These are phyloP conservation scores for Sabuloglossum arenarium DNA, from an alignment of 495 filamentous ascomycete genomes.

Conservation along the genomic window DNA sequence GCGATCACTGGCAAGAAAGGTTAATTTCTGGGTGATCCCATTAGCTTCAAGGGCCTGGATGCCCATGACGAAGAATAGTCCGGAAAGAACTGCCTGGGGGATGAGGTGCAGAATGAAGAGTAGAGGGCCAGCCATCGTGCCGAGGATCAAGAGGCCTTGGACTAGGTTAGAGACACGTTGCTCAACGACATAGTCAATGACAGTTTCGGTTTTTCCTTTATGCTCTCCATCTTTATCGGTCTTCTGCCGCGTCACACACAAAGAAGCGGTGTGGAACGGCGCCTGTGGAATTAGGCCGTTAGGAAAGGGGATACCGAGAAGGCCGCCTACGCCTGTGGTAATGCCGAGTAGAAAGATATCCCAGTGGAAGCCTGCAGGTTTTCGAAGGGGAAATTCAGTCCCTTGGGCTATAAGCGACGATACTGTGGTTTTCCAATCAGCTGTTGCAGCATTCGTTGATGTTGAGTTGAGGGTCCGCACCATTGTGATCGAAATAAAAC, in stretches of 20 bases:
- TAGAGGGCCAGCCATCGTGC: conserved; percentile 74
- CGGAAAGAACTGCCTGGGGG: conserved; percentile 71
- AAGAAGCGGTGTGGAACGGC: conserved; percentile 74
- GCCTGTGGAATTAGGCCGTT: conserved; percentile 84
- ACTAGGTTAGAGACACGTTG: conserved; percentile 75
- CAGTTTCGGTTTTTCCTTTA: conserved; percentile 32
- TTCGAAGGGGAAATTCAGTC: conserved; percentile 74
- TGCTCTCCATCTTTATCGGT: conserved; percentile 29
- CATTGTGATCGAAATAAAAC: conserved; percentile 85
- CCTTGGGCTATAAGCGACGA: conserved; percentile 61
- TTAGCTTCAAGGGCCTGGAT: conserved; percentile 63
- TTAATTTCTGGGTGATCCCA: conserved; percentile 61
- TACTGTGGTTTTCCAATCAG: background rate
- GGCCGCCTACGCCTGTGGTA: conserved; percentile 64
- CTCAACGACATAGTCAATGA: conserved; percentile 62
- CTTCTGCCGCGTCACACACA: conserved; percentile 52
- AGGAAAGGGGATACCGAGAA: conserved; percentile 75
- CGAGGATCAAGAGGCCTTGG: conserved; percentile 64
- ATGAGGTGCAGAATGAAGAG: conserved; percentile 68
- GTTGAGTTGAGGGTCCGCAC: background rate
- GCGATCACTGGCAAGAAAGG: conserved; percentile 52
- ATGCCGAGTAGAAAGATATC: conserved; percentile 80
- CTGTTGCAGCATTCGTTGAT: background rate
- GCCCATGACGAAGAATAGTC: conserved; percentile 91
- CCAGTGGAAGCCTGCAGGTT: conserved; percentile 93